Conservation (phyloP, 148 eudicot genomes). For the Chenopodium quinoa region DNA sequence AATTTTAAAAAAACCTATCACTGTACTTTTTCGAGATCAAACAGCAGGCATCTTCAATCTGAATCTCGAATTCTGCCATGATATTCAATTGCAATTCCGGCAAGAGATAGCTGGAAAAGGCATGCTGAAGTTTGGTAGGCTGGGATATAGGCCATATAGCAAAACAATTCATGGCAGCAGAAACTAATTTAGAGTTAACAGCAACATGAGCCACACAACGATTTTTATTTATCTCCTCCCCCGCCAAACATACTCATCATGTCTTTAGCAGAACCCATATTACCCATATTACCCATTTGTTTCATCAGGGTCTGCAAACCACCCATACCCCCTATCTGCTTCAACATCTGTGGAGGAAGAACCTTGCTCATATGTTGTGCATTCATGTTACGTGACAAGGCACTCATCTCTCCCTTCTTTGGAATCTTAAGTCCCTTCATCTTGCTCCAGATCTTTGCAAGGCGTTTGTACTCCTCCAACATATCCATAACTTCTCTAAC, state of each 20-base stretch:
- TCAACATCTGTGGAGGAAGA: constrained; percentile 83
- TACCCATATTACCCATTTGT: constrained; percentile 56
- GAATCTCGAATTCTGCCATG: background rate
- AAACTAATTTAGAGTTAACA: background rate
- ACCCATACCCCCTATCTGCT: constrained; percentile 92
- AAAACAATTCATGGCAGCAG: background rate
- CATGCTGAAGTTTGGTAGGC: background rate
- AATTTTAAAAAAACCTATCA: constrained; percentile 3
- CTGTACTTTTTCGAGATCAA: constrained; percentile 17
- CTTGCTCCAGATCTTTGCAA: constrained; percentile 89
- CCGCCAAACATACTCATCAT: constrained; percentile 98
- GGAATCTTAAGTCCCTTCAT: constrained; percentile 97
- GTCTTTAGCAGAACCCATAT: constrained; percentile 60
- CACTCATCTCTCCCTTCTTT: constrained; percentile 91
- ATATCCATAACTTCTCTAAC: constrained; percentile 75
- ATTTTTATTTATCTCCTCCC: constrained; percentile 49
- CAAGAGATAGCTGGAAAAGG: background rate
- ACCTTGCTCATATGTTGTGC: constrained; percentile 88
- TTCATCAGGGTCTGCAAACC: constrained; percentile 84
- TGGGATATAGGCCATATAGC: background rate
- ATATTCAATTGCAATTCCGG: background rate
- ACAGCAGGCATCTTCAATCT: background rate
- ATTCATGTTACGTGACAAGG: constrained; percentile 79
- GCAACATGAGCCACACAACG: background rate
- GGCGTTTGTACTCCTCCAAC: constrained; percentile 88